These are phyloP conservation scores for Mercurialis annua DNA, from an alignment of 345 rosid species.

Conservation along the genomic window DNA sequence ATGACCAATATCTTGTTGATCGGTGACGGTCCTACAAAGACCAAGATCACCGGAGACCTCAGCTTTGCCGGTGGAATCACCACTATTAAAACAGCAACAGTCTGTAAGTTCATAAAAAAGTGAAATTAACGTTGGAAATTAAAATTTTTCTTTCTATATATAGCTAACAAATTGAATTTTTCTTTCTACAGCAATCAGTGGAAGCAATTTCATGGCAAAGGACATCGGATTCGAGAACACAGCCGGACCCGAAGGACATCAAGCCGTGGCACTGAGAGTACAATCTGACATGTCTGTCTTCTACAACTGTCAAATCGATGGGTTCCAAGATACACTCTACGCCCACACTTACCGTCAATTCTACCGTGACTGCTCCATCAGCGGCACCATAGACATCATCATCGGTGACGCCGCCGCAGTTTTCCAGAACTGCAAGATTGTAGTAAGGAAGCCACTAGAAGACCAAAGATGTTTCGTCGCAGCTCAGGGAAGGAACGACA, in stretches of 20 bases:
- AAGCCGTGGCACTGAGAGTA: constrained; percentile 22
- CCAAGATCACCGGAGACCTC: constrained; percentile 50
- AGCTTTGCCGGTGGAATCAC: constrained; percentile 43
- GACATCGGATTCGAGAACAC: constrained; percentile 32
- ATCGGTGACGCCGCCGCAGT: constrained; percentile 53
- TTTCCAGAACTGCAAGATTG: constrained; percentile 62
- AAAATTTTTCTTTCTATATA: not conserved
- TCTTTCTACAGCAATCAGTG: constrained; percentile 7
- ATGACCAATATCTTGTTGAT: constrained; percentile 46
- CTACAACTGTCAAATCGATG: constrained; percentile 25
- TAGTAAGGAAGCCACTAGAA: constrained; percentile 44
- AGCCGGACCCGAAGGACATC: constrained; percentile 22
- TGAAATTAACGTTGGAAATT: no score
- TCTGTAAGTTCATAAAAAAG: constrained; percentile 60
- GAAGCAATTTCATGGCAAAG: constrained; percentile 26
- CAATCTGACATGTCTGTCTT: constrained; percentile 18
- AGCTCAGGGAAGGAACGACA: constrained; percentile 57
- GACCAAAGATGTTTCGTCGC: constrained; percentile 51
- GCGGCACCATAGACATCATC: constrained; percentile 44
- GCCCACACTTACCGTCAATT: constrained; percentile 31
- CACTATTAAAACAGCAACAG: constrained; percentile 54
- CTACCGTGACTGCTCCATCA: constrained; percentile 26
- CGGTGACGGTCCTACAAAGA: constrained; percentile 72
- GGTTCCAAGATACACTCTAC: constrained; percentile 25
- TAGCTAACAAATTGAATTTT: no score